Evolutionary conservation across 805 yeast genomes (phyloP).

Genomic region (Candida namnaoensis): DNA sequence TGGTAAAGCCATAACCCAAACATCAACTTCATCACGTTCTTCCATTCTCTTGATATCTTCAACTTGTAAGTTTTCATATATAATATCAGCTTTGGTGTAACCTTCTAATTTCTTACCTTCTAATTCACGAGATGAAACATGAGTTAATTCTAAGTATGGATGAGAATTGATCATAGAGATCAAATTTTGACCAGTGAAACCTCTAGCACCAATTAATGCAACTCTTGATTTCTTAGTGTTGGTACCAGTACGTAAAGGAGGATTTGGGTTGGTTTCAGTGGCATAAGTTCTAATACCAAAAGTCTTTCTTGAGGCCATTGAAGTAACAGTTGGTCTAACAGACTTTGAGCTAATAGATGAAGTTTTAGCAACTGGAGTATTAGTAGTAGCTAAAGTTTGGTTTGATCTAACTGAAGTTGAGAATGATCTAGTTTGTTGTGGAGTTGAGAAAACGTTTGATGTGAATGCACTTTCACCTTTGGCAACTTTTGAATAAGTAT

Average conservation of each 20-base stretch:
- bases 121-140: slow-evolving; percentile 94
- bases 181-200: slow-evolving; percentile 92
- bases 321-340: slow-evolving; percentile 16
- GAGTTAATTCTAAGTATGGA: slow-evolving; percentile 79
- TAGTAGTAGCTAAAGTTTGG: background rate
- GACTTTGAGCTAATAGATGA: background rate
- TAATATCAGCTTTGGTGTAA: slow-evolving; percentile 72
- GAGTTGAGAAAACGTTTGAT: slow-evolving; percentile 38
- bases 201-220: slow-evolving; percentile 97
- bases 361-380: background rate
- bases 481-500: slow-evolving; percentile 21
- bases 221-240: slow-evolving; percentile 61
- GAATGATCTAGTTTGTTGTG: slow-evolving; percentile 44
- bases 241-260: slow-evolving; percentile 59
- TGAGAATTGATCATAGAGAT: slow-evolving; percentile 81
- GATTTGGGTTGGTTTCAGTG: slow-evolving; percentile 50
- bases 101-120: slow-evolving; percentile 82
- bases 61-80: slow-evolving; percentile 77
- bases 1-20: slow-evolving; percentile 99
- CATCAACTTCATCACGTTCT: slow-evolving; percentile 69
- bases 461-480: slow-evolving; percentile 15
- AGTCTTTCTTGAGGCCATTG: slow-evolving; percentile 13
- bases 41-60: slow-evolving; percentile 83
- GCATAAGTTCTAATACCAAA: slow-evolving; percentile 22
- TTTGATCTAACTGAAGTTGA: slow-evolving; percentile 21